Percentiles rank a stretch among this genome's conserved stretches.
phyloP scores from a whole-genome alignment of 1,284 basidiomycete genomes.

The Somion occarium region DNA sequence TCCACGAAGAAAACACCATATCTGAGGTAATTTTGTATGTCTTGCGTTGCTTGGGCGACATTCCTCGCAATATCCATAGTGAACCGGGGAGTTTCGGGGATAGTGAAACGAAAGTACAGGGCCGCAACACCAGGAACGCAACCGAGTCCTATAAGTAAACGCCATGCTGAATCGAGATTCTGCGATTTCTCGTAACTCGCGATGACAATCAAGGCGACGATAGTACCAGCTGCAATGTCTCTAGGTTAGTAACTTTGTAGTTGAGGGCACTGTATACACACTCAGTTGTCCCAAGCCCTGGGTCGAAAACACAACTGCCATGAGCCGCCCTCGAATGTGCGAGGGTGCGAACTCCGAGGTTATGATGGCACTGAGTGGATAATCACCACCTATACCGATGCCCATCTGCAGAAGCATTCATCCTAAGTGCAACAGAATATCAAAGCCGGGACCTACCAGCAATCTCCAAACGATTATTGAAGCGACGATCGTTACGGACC shows the following conservation, averaged over 20 bases:
- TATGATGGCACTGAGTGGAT: slow-evolving; percentile 46
- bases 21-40: slow-evolving; percentile 64
- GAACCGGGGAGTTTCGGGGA: slow-evolving; percentile 80
- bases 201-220: slow-evolving; percentile 55
- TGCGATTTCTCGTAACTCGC: slow-evolving; percentile 34
- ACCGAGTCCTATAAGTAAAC: slow-evolving; percentile 67
- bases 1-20: slow-evolving; percentile 47
- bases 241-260: not conserved
- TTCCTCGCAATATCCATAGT: slow-evolving; percentile 89
- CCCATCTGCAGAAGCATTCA: slow-evolving; percentile 27
- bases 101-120: slow-evolving; percentile 74
- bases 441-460: slow-evolving; percentile 26
- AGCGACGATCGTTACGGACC: slow-evolving; percentile 51
- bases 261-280: slow-evolving; percentile 21
- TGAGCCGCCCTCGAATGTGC: slow-evolving; percentile 49
- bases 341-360: slow-evolving; percentile 61
- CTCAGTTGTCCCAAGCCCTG: slow-evolving; percentile 54
- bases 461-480: slow-evolving; percentile 56
- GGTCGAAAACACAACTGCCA: slow-evolving; percentile 52
- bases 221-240: slow-evolving; percentile 35
- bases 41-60: slow-evolving; percentile 64
- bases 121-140: slow-evolving; percentile 64
- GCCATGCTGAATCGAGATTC: slow-evolving; percentile 60
- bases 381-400: slow-evolving; percentile 52
- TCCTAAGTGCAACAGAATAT: not conserved